Base-by-base conservation (phyloP, 306 rosid species). In the Acacia confusa region DNA sequence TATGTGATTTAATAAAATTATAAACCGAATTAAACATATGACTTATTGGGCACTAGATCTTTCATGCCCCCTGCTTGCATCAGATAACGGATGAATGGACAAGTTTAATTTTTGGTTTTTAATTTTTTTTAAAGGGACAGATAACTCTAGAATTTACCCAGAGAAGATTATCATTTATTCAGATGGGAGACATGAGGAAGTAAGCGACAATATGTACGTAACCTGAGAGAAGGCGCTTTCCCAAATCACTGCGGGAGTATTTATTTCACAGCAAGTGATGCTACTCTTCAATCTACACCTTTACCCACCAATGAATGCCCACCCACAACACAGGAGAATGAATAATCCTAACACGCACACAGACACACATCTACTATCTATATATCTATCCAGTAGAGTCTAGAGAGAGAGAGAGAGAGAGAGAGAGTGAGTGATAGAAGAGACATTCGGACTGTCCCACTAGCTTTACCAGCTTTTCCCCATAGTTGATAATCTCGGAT, bases 361-460 rank as follows among this genome's bases (percentile, higher is more conserved):
- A 36, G 8, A 6, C 40, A 36, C 16, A 44, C 50, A 13, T 52
- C 7, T 52, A 19, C 7, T 52, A 19, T 52, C 10, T 19, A 3
- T 55, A 20, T 19, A 20, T 53, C 60, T 20, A 53, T 16, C 25
- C 2, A 5, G n/a, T 53, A 53, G 25, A 53, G 25, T 57, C 30
- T 22, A 80, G 72, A 76, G 85, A 48, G 44, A 32, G 2, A 74
- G 68, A 74, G 45, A 65, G 15, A 45, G 16, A 34, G 41, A 67
- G 30, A 20, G 68, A 25, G 61, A 8, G 65, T 45, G 40, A 20
- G 72, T 76, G 84, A 78, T 74, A 67, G 81, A 87, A 86, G 92
- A 88, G 97, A 93, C 96, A 93, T 93, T 87, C 94, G 94, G 96
- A 91, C 85, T 91, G 97, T 90, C 94, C 96, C 97, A 91, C 92